Evolutionary conservation across 768 basidiomycete species (phyloP), one percentile per base, ranked within the genome.

Genomic region (Coprinopsis cinerea): DNA sequence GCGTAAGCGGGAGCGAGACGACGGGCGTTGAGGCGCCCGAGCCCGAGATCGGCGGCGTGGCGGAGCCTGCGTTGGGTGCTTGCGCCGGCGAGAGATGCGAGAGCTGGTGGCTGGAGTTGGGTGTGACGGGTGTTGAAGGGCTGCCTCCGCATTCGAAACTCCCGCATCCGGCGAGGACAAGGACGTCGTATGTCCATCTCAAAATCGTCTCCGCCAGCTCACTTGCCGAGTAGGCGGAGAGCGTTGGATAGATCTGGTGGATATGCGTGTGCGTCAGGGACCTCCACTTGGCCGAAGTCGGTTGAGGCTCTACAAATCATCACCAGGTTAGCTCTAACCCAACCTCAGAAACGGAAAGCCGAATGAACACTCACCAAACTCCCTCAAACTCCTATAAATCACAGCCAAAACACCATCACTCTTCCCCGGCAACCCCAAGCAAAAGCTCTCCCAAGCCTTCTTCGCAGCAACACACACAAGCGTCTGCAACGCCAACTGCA

Each of bases 281-380:
- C 41, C 87, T 75, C 87, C 87, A 90, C 58, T 83, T 79, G 0
- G 85, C 81, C 1, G 85, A 84, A 0, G 81, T 85, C 3, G 87
- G 85, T 61, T 90, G 87, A 23, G 84, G 82, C 61, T 88, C 87
- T 80, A n/a, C n/a, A 57, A 51, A 35, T 20, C 15, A 22, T 10
- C 32, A 27, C 24, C 34, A 40, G 3, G 22, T n/a, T n/a, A n/a
- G n/a, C n/a, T n/a, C n/a, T n/a, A n/a, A n/a, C n/a, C 17, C 24
- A n/a, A 34, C 14, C 20, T 26, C 22, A n/a, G 4, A 35, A 3
- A 26, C 25, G 39, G 24, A 17, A 34, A 49, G 40, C 2, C 10
- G 14, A 48, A 37, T 13, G 52, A 53, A 25, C 5, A 41, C 51
- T 22, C n/a, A 52, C 51, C 51, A 1, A 52, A 41, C 34, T 52